These are phyloP conservation scores for Ophiostoma himal-ulmi DNA, from an alignment of 2,329 filamentous ascomycete genomes.

Conservation along the genomic window DNA sequence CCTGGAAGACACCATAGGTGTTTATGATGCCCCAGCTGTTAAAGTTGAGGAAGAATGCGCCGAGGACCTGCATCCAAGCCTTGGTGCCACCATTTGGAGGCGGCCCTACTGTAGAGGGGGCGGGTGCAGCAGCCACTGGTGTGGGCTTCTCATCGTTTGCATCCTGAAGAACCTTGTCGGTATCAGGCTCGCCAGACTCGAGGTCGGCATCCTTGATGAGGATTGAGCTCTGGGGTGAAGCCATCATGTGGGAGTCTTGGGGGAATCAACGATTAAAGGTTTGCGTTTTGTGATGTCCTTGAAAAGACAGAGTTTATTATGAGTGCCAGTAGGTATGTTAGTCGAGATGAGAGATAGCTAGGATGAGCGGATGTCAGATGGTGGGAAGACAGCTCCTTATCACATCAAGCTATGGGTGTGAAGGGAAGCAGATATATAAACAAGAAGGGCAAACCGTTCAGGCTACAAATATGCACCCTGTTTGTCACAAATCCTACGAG, in stretches of 20 bases:
- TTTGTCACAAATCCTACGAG: neutral
- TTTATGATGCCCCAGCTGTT: slow-evolving; percentile 22
- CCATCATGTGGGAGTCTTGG: neutral
- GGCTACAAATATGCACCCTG: neutral
- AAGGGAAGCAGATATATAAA: neutral
- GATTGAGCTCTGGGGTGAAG: slow-evolving; percentile 16
- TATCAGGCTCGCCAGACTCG: neutral
- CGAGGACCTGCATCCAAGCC: slow-evolving; percentile 23
- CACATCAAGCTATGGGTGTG: neutral
- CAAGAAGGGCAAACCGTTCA: neutral
- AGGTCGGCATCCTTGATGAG: slow-evolving; percentile 2
- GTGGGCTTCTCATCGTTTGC: slow-evolving; percentile 9
- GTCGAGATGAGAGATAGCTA: neutral
- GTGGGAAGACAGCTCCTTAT: neutral
- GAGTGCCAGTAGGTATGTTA: no score
- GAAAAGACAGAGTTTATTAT: no score
- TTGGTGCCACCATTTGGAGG: slow-evolving; percentile 21
- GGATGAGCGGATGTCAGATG: neutral
- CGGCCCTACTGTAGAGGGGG: neutral
- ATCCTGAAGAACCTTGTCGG: neutral
- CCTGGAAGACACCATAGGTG: slow-evolving; percentile 20
- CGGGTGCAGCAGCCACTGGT: neutral
- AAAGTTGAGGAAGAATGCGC: slow-evolving; percentile 24
- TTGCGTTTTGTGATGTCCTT: no score
- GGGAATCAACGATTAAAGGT: no score